Evolutionary conservation across 169 alveolate species (phyloP).

Genomic region (Plasmodium gaboni): DNA sequence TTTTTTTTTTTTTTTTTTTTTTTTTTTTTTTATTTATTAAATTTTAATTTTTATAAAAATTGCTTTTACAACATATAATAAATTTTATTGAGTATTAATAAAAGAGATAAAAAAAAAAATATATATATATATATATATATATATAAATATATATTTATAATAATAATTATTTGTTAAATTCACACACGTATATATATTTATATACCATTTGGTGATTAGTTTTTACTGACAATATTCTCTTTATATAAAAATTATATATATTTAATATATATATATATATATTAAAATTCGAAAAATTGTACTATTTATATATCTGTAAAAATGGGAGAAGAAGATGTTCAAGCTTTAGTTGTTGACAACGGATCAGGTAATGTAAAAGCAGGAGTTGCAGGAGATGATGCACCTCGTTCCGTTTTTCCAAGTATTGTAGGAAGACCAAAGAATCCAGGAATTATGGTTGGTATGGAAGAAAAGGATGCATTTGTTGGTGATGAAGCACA

Average conservation of each 20-base stretch:
- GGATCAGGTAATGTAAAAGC: conserved; percentile 99
- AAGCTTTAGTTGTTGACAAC: conserved; percentile 98
- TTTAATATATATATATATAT: not conserved
- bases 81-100: conserved; percentile 13
- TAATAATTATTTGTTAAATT: no score
- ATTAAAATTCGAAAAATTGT: conserved; percentile 7
- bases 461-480: conserved; percentile 97
- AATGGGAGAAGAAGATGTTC: conserved; percentile 79
- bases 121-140: not conserved
- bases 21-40: conserved; percentile 23
- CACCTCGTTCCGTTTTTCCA: conserved; percentile 99
- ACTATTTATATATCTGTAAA: conserved; percentile 11
- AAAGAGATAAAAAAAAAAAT: not conserved
- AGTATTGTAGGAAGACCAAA: conserved; percentile 99
- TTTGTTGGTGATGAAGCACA: conserved; percentile 99
- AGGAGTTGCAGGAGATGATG: conserved; percentile 99
- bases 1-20: conserved; percentile 15
- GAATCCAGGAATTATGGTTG: conserved; percentile 96
- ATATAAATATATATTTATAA: not conserved
- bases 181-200: conserved; percentile 1
- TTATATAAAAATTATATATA: no score
- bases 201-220: not conserved
- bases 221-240: no score
- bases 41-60: conserved; percentile 30
- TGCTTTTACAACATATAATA: conserved; percentile 14